phyloP scores from a whole-genome alignment of 2,329 filamentous ascomycete species.

The Sarocladiaceae sp. region DNA sequence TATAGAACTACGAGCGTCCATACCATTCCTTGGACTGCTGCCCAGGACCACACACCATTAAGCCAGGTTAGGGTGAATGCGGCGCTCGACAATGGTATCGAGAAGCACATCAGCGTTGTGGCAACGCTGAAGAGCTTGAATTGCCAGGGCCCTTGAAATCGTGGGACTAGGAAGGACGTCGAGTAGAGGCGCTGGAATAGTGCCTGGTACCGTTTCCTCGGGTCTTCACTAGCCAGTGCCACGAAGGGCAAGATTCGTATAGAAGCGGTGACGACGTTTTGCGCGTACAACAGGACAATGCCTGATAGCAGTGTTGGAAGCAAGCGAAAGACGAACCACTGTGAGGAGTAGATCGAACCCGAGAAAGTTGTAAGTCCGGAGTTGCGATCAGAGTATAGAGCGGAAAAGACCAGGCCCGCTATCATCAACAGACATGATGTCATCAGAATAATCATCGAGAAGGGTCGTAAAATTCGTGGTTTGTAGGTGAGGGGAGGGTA shows the following conservation, averaged over 20 bases:
- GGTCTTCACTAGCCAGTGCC: constrained; percentile 62
- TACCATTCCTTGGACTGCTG: constrained; percentile 67
- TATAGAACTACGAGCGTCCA: constrained; percentile 77
- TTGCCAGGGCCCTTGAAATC: constrained; percentile 55
- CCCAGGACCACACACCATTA: constrained; percentile 66
- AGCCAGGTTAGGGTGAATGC: constrained; percentile 61
- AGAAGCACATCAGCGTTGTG: constrained; percentile 74
- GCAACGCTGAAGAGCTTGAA: constrained; percentile 60
- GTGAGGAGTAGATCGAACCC: constrained; percentile 58
- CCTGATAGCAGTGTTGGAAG: constrained; percentile 73
- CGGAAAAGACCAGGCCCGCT: constrained; percentile 64
- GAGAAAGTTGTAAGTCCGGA: constrained; percentile 63
- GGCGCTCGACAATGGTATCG: constrained; percentile 73
- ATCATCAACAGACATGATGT: constrained; percentile 63
- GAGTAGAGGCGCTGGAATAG: constrained; percentile 65
- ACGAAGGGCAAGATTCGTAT: constrained; percentile 72
- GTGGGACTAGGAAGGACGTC: constrained; percentile 58
- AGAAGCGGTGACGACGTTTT: constrained; percentile 67
- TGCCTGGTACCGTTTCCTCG: constrained; percentile 53
- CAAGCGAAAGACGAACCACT: constrained; percentile 83
- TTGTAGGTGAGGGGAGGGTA: constrained; percentile 58
- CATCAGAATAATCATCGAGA: constrained; percentile 55
- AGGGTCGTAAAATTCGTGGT: constrained; percentile 63
- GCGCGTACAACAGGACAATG: constrained; percentile 67
- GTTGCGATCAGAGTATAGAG: constrained; percentile 57